Conservation (phyloP, 768 basidiomycete species). For the Dacryopinax primogenitus region DNA sequence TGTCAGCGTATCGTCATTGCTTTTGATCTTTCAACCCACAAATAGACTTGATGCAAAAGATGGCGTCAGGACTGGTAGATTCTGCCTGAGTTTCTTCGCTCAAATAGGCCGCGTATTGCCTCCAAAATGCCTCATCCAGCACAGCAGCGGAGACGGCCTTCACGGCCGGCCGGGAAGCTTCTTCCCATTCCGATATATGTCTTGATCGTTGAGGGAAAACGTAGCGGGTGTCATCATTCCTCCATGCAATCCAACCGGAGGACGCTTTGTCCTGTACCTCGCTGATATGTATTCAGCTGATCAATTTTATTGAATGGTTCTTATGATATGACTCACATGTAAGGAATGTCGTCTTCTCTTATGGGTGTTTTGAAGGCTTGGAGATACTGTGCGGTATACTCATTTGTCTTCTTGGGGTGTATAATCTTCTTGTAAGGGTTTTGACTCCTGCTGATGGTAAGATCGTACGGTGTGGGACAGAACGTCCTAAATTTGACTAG, state of each 20-base stretch:
- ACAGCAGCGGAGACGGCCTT: conserved; percentile 39
- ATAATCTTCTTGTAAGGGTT: conserved; percentile 55
- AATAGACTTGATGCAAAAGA: conserved; percentile 60
- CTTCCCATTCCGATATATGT: conserved; percentile 50
- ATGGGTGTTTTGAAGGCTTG: conserved; percentile 42
- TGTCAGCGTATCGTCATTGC: not conserved
- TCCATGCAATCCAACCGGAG: conserved; percentile 63
- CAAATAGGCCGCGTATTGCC: conserved; percentile 51
- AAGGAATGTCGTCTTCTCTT: conserved; percentile 20
- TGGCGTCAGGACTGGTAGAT: conserved; percentile 50
- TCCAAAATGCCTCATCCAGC: conserved; percentile 47
- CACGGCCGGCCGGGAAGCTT: conserved; percentile 38
- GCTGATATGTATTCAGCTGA: conserved; percentile 24
- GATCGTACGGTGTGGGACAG: conserved; percentile 40
- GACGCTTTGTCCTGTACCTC: conserved; percentile 43
- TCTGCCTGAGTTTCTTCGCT: conserved; percentile 67
- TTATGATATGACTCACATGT: not conserved
- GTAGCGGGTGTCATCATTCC: conserved; percentile 33
- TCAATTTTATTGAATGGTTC: too few species aligned
- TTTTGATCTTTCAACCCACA: conserved; percentile 34
- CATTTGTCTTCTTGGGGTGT: conserved; percentile 34
- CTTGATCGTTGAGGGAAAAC: conserved; percentile 37
- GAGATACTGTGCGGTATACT: conserved; percentile 46
- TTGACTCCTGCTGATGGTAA: conserved; percentile 46
- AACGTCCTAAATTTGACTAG: conserved; percentile 63